Evolutionary conservation across 192 early-diverging fungal genomes (phyloP).

Genomic region (Phlyctochytrium arcticum): DNA sequence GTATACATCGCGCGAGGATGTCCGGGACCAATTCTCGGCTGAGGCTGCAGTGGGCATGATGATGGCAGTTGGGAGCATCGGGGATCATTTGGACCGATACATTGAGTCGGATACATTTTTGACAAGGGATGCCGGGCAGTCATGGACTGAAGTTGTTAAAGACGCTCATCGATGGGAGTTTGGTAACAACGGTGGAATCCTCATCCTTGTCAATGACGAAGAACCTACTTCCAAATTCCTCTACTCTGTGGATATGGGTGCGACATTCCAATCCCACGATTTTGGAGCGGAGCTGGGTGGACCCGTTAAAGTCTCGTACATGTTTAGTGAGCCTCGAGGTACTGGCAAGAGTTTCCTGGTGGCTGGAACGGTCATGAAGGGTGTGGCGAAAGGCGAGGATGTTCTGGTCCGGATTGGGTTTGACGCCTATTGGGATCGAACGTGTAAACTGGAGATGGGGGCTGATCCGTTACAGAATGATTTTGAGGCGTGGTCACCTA

Average conservation of each 20-base stretch:
- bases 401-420: neutral
- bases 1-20: conserved; percentile 69
- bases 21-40: conserved; percentile 63
- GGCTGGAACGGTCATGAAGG: conserved; percentile 6
- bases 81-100: conserved; percentile 55
- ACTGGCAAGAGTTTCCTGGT: conserved; percentile 26
- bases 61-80: conserved; percentile 90
- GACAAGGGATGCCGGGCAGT: conserved; percentile 79
- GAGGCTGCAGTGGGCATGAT: conserved; percentile 72
- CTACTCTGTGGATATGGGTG: conserved; percentile 35
- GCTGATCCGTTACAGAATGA: conserved; percentile 55
- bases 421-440: neutral
- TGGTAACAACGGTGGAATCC: conserved; percentile 86
- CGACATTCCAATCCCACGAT: neutral
- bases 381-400: neutral
- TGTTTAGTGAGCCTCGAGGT: conserved; percentile 36
- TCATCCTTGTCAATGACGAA: conserved; percentile 72
- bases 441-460: neutral
- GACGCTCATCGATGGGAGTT: conserved; percentile 74
- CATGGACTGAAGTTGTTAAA: conserved; percentile 71
- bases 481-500: conserved; percentile 74
- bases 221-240: conserved; percentile 50
- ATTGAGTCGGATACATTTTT: conserved; percentile 69
- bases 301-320: conserved; percentile 28
- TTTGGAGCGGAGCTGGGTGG: conserved; percentile 11